These are phyloP conservation scores for Neoscytalidium dimidiatum DNA, from an alignment of 2,329 filamentous ascomycete genomes.

Conservation along the genomic window DNA sequence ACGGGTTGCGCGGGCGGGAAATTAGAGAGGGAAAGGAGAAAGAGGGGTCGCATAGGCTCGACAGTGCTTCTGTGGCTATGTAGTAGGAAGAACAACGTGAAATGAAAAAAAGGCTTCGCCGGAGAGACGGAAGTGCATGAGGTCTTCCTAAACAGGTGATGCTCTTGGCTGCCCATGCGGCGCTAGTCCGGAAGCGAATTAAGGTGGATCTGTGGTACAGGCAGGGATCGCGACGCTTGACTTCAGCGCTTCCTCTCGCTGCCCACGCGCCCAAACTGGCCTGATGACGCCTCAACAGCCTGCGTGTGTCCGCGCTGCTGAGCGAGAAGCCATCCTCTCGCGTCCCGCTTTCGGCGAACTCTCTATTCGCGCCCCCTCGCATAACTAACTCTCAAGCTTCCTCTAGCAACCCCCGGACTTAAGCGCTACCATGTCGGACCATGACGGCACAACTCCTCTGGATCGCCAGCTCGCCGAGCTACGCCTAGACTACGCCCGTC, in stretches of 20 bases:
- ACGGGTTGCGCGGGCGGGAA: neutral
- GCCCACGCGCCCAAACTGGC: neutral
- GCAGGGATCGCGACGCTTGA: conserved; percentile 12
- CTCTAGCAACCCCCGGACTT: neutral
- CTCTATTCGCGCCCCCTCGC: neutral
- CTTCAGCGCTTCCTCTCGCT: conserved; percentile 1
- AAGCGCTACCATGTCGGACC: conserved; percentile 1
- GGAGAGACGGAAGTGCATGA: conserved; percentile 3
- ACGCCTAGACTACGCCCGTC: neutral
- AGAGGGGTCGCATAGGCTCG: neutral
- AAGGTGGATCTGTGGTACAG: conserved; percentile 4
- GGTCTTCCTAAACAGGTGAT: conserved; percentile 8
- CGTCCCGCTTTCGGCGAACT: neutral
- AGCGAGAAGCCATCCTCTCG: neutral
- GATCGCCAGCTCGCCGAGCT: conserved; percentile 10
- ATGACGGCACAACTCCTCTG: conserved; percentile 7
- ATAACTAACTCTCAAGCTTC: neutral
- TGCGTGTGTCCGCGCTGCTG: neutral
- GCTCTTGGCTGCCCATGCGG: conserved; percentile 11
- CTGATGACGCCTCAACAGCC: neutral
- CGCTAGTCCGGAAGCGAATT: neutral
- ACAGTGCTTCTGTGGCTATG: neutral
- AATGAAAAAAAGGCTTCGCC: conserved; percentile 17
- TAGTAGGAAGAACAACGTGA: conserved; percentile 18
- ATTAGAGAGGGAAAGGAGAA: neutral